phyloP scores from a whole-genome alignment of 2,329 filamentous ascomycete species.

The Colletotrichum paranaense region DNA sequence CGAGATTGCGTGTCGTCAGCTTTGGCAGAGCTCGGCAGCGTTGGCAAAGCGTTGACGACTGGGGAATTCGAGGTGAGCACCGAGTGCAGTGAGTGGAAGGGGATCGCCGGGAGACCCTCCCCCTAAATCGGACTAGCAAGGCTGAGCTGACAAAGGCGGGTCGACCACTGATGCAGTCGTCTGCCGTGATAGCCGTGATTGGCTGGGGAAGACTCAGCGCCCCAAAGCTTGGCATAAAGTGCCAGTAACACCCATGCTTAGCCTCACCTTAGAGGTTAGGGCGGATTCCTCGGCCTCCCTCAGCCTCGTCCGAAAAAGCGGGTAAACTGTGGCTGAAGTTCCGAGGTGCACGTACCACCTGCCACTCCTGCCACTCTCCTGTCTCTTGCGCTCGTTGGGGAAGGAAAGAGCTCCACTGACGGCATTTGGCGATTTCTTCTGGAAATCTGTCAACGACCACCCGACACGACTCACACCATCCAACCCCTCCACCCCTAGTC shows the following conservation, averaged over 20 bases:
- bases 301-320: conserved; percentile 17
- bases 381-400: not conserved
- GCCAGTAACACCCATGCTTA: not conserved
- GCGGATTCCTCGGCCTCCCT: conserved; percentile 6
- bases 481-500: conserved; percentile 5
- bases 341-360: not conserved
- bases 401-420: conserved; percentile 17
- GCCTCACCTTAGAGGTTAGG: conserved; percentile 3
- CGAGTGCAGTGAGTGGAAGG: not conserved
- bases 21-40: conserved; percentile 15
- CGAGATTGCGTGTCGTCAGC: conserved; percentile 35
- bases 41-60: conserved; percentile 9
- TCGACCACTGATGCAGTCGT: not conserved
- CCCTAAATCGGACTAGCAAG: conserved; percentile 35
- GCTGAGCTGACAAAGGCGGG: conserved; percentile 33
- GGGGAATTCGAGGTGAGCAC: conserved; percentile 15
- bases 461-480: conserved; percentile 18
- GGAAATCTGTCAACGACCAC: conserved; percentile 35
- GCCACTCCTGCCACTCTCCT: too few species aligned
- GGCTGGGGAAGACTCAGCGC: not conserved
- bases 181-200: conserved; percentile 31
- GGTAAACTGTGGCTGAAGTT: conserved; percentile 5
- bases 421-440: conserved; percentile 23
- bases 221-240: conserved; percentile 29
- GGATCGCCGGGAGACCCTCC: conserved; percentile 20